Evolutionary conservation across 371 early-diverging fungal species (phyloP), one percentile per base, ranked within the genome.

Genomic region (Zopfochytrium polystomum): DNA sequence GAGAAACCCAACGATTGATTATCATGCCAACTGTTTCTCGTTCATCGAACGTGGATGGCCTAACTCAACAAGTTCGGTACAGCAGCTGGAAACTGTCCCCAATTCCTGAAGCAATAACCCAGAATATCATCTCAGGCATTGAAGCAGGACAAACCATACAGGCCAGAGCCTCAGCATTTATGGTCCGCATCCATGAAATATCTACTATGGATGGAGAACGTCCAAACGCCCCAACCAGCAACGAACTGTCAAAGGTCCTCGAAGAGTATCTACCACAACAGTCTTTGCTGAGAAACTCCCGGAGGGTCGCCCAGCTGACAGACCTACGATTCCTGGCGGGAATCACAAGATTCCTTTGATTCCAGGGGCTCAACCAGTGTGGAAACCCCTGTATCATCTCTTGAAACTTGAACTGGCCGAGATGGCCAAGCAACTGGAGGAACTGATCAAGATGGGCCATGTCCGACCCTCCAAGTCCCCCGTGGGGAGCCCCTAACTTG

Each of bases 401-500:
- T 38, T 38, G 38, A 7, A 38, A 18, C 7, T 18, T 11, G 38
- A 38, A 38, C 38, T 38, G 18, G 11, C 7, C 7, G 38, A 38
- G 38, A 7, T 38, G 7, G 38, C 38, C 38, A 38, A 38, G 18
- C 7, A 38, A 7, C 38, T 38, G 7, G 11, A 38, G 18, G 38
- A 38, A 18, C 38, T 38, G 11, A 11, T 11, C 11, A 7, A 38
- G 18, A 18, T 18, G 7, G 38, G 38, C 18, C 38, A 38, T 18
- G 18, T 38, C 18, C 27, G 51, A 7, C 70, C 67, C 0, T 78
- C 79, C 0, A 58, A 54, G 22, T 80, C 80, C 0, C 78, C 83
- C 0, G 43, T 70, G 62, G 52, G 85, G 80, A 1, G 72, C 82
- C 6, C 85, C 85, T 7, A 67, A 81, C 1, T 52, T 84, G 3